phyloP scores from a whole-genome alignment of 768 basidiomycete species.

The Serendipita sp. region DNA sequence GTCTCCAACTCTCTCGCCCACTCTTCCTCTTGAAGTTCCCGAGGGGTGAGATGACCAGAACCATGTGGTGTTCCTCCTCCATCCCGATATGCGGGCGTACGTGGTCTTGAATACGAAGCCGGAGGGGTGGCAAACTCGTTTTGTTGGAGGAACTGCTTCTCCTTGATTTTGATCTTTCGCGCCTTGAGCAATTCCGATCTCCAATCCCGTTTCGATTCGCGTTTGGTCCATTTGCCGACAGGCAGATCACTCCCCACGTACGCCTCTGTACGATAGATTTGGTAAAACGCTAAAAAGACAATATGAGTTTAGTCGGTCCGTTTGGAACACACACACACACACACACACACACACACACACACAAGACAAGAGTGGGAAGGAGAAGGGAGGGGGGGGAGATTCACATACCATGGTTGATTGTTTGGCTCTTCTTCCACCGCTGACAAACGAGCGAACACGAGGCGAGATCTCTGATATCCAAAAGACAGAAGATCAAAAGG shows the following conservation, averaged over 20 bases:
- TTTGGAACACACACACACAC: no score
- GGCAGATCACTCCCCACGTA: neutral
- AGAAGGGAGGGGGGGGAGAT: no score
- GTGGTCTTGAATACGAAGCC: neutral
- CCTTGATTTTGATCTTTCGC: neutral
- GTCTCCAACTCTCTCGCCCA: neutral
- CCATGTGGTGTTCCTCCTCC: neutral
- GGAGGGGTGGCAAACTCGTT: neutral
- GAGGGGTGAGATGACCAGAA: neutral
- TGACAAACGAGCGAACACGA: neutral
- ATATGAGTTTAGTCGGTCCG: neutral
- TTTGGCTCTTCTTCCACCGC: slow-evolving; percentile 5
- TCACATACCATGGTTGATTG: neutral
- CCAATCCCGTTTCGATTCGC: slow-evolving; percentile 5
- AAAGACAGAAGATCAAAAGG: neutral
- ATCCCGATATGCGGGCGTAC: neutral
- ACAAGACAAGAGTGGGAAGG: no score
- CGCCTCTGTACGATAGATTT: neutral
- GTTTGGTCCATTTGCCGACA: neutral
- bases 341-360: no score
- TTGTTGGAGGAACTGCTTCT: neutral
- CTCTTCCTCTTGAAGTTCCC: slow-evolving; percentile 1
- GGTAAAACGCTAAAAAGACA: neutral
- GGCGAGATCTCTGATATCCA: neutral
- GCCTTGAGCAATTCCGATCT: neutral